phyloP scores from a whole-genome alignment of 2,329 filamentous ascomycete genomes.

The Akanthomyces dipterigenus region DNA sequence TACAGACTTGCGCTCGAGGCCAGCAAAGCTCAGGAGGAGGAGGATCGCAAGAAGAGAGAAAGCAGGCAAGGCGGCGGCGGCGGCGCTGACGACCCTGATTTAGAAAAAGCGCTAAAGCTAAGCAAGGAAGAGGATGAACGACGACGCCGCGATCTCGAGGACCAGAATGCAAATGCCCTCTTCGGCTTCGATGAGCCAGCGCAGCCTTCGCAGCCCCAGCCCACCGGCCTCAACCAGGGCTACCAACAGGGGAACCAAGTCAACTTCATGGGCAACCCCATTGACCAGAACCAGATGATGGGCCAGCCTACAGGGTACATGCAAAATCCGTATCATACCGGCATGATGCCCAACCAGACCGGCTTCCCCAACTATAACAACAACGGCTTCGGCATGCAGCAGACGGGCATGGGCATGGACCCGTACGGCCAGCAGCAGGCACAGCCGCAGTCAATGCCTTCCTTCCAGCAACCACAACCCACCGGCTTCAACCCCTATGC shows the following conservation, averaged over 20 bases:
- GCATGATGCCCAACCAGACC: constrained; percentile 41
- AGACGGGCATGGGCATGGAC: constrained; percentile 62
- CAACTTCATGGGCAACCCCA: constrained; percentile 94
- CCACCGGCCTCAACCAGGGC: constrained; percentile 89
- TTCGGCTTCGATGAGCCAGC: constrained; percentile 69
- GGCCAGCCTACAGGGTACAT: constrained; percentile 73
- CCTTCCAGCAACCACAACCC: constrained; percentile 43
- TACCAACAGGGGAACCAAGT: constrained; percentile 96
- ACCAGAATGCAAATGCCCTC: constrained; percentile 76
- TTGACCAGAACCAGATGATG: constrained; percentile 70
- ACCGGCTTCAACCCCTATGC: constrained; percentile 50
- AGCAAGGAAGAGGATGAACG: constrained; percentile 93
- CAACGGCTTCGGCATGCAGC: constrained; percentile 58
- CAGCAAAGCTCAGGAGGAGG: constrained; percentile 91
- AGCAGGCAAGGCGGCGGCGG: constrained; percentile 46
- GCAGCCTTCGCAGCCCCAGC: constrained; percentile 59
- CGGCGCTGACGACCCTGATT: constrained; percentile 71
- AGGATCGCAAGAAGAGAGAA: constrained; percentile 71
- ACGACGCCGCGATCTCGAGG: constrained; percentile 77
- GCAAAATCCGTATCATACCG: constrained; percentile 47
- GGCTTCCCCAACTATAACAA: constrained; percentile 42
- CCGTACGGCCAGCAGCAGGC: constrained; percentile 52
- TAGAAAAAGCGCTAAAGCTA: constrained; percentile 89
- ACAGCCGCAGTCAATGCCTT: constrained; percentile 37
- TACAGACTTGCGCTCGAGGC: constrained; percentile 88